Base-by-base conservation (phyloP, 352 stramenopile genomes). In the Phytophthora pseudosyringae region DNA sequence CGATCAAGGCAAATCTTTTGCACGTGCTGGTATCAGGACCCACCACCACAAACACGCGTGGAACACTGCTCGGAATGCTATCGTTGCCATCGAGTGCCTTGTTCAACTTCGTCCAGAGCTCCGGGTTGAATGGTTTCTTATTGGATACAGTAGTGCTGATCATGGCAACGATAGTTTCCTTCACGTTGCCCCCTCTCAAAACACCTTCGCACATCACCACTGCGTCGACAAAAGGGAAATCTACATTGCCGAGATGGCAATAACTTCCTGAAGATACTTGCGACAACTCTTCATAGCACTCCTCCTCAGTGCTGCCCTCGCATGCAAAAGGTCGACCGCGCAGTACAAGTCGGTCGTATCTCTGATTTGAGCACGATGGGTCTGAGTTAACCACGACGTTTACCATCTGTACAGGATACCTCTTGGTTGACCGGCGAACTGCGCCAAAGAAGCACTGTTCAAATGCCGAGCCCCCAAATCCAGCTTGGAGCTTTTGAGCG, bases 321-420 rank as follows among this genome's bases (percentile, higher is more conserved):
- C 36, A 70, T 56, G 53, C 40, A 57, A 59, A 21, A 47, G 26
- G 5, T 58, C 32, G 39, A n/a, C 40, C 33, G 33, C 28, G 39
- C 28, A 75, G 25, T 43, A 69, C 40, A 29, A 75, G 53, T 25
- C 56, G 44, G 35, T 75, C 63, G 31, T 75, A 75, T 63, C 29
- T 66, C 38, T 73, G 59, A 29, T 67, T 73, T 36, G 60, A 69
- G 16, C 43, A 67, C 35, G 60, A 58, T 10, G 60, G 53, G 26
- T 70, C 54, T 10, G 50, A 70, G 16, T 67, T 67, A 9, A 73
- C 38, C 11, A 67, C 51, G 33, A 67, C 59, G 28, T 73, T 67
- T 26, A 70, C 13, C 57, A 75, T 54, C 26, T 57, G 57, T 28
- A 76, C 18, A 63, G 62, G 33, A 50, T 18, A 52, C 25, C 16